These are phyloP conservation scores for Fusarium gaditjirri DNA, from an alignment of 2,329 filamentous ascomycete genomes.

Conservation along the genomic window DNA sequence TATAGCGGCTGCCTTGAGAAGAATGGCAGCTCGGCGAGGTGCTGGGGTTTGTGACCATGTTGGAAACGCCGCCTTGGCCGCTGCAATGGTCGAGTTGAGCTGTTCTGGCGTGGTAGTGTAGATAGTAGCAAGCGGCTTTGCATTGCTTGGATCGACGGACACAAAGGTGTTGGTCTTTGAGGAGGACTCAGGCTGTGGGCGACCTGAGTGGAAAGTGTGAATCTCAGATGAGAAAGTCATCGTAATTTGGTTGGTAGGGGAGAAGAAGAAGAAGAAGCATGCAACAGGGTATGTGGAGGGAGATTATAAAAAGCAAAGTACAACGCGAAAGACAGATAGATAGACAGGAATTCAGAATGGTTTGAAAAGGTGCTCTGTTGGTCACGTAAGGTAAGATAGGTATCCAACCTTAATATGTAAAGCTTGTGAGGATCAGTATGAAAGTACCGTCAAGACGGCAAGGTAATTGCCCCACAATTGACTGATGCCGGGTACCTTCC, in stretches of 20 bases:
- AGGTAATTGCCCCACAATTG: slow-evolving; percentile 7
- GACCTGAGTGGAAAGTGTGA: slow-evolving; percentile 81
- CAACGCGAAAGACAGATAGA: not conserved
- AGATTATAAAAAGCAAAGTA: not conserved
- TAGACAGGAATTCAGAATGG: not conserved
- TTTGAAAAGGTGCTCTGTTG: not conserved
- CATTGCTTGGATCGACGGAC: slow-evolving; percentile 79
- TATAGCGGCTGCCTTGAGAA: slow-evolving; percentile 79
- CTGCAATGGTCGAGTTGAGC: slow-evolving; percentile 76
- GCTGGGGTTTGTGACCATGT: slow-evolving; percentile 80
- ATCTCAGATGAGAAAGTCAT: slow-evolving; percentile 54
- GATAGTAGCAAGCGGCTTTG: slow-evolving; percentile 74
- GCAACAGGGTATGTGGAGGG: not conserved
- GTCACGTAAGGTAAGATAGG: not conserved
- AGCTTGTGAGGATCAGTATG: slow-evolving; percentile 6
- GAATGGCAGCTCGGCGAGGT: slow-evolving; percentile 79
- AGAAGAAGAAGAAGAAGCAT: slow-evolving; percentile 1
- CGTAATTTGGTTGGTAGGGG: slow-evolving; percentile 6
- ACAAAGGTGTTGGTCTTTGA: slow-evolving; percentile 72
- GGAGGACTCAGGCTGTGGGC: slow-evolving; percentile 66
- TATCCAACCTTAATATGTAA: slow-evolving; percentile 1
- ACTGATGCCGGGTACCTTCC: slow-evolving; percentile 23
- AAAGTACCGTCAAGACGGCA: slow-evolving; percentile 1
- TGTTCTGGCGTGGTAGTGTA: slow-evolving; percentile 74
- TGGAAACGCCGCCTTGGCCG: slow-evolving; percentile 77